Percentiles rank a stretch among this genome's conserved stretches.
phyloP scores from a whole-genome alignment of 495 filamentous ascomycete genomes.

The Aspergillus wentii region DNA sequence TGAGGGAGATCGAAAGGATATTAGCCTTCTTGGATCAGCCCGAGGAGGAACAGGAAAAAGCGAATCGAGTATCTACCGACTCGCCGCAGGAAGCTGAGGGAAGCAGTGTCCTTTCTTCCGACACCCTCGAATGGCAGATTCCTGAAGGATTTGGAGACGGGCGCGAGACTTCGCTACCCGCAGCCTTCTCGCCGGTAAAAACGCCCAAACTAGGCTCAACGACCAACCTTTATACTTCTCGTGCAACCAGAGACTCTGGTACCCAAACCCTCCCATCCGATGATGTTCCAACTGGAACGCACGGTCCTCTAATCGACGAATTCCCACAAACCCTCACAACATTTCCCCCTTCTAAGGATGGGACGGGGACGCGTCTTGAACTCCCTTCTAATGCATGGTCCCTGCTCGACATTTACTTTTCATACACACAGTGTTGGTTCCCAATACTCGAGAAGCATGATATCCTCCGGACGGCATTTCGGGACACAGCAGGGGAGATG shows the following conservation, averaged over 20 bases:
- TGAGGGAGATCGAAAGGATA: slow-evolving; percentile 48
- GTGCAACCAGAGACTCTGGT: slow-evolving; percentile 18
- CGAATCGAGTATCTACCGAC: slow-evolving; percentile 15
- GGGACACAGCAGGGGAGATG: slow-evolving; percentile 36
- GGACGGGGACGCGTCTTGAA: slow-evolving; percentile 24
- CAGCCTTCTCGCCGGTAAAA: slow-evolving; percentile 27
- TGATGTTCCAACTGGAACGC: too few relatives aligned
- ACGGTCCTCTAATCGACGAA: neutral
- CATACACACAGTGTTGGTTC: slow-evolving; percentile 70
- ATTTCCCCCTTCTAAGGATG: slow-evolving; percentile 1
- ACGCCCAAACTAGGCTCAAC: slow-evolving; percentile 18
- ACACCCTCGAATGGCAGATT: slow-evolving; percentile 35
- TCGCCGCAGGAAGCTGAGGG: slow-evolving; percentile 32
- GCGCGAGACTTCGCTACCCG: slow-evolving; percentile 15
- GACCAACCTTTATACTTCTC: slow-evolving; percentile 6
- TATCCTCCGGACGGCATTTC: slow-evolving; percentile 46
- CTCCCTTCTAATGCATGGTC: slow-evolving; percentile 45
- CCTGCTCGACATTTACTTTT: slow-evolving; percentile 68
- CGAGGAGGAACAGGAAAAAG: slow-evolving; percentile 29
- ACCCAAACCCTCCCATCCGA: slow-evolving; percentile 14
- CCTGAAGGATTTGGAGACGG: slow-evolving; percentile 22
- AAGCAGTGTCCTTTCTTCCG: slow-evolving; percentile 27
- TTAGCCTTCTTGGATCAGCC: slow-evolving; percentile 42
- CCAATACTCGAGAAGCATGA: slow-evolving; percentile 69
- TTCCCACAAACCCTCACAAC: slow-evolving; percentile 4